A percentile compares a stretch with the other conserved stretches of the same genome.
These are phyloP conservation scores for Solanum neorickii DNA, from an alignment of 257 asterid species.

Conservation along the genomic window DNA sequence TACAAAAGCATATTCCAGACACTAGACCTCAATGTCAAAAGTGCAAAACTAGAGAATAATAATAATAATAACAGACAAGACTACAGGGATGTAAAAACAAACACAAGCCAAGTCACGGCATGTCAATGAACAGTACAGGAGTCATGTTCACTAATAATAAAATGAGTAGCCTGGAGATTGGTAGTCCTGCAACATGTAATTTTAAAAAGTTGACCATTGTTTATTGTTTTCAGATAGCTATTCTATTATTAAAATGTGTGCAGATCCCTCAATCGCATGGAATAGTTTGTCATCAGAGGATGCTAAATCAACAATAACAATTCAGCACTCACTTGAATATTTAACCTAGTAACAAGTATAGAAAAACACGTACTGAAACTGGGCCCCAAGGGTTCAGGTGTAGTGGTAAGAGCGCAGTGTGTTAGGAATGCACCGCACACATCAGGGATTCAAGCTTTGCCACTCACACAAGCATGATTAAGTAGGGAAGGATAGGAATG, in stretches of 20 bases:
- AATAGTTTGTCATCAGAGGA: not conserved
- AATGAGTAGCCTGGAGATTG: not conserved
- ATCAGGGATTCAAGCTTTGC: not conserved
- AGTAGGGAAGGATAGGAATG: not conserved
- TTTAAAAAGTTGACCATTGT: not conserved
- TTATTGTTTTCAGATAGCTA: not conserved
- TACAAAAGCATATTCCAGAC: not conserved
- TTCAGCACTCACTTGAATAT: not conserved
- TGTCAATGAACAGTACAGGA: not conserved
- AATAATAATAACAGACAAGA: not conserved
- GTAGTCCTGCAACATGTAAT: not conserved
- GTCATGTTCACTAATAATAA: not conserved
- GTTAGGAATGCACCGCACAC: not conserved
- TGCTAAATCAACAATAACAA: not conserved
- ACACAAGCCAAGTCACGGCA: not conserved
- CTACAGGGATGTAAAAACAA: not conserved
- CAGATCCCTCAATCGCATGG: not conserved
- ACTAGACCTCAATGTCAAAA: not conserved
- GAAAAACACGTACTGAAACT: not conserved
- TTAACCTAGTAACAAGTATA: not conserved
- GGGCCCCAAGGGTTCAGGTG: not conserved
- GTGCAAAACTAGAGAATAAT: not conserved
- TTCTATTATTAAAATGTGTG: not conserved
- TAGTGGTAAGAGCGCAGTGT: not conserved
- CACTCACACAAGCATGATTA: not conserved